Percentiles rank a stretch among this genome's conserved stretches.
phyloP scores from a whole-genome alignment of 2,329 filamentous ascomycete species.

The Hymenoscyphus fraxineus region DNA sequence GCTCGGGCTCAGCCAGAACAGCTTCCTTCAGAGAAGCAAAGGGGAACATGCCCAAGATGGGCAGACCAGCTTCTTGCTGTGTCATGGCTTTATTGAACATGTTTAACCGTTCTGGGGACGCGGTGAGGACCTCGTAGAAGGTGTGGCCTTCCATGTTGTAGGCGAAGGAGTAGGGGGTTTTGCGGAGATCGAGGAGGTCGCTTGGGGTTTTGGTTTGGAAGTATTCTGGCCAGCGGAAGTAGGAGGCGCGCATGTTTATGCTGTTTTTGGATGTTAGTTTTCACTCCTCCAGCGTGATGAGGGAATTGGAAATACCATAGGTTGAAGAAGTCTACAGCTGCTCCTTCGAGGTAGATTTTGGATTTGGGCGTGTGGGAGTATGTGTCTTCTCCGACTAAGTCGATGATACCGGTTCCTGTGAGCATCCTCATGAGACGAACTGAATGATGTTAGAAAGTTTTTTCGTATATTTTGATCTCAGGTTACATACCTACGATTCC shows the following conservation, averaged over 20 bases:
- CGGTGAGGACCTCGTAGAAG: constrained; percentile 24
- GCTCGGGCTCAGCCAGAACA: constrained; percentile 28
- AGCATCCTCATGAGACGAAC: constrained; percentile 24
- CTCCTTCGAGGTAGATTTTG: constrained; percentile 19
- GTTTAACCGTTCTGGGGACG: constrained; percentile 13
- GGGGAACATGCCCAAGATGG: constrained; percentile 24
- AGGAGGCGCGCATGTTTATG: constrained; percentile 15
- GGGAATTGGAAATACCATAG: constrained; percentile 21
- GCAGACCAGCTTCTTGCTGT: constrained; percentile 17
- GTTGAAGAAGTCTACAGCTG: constrained; percentile 22
- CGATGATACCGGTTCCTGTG: constrained; percentile 18
- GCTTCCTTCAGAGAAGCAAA: constrained; percentile 18
- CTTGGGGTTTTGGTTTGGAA: constrained; percentile 17
- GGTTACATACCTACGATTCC: constrained; percentile 21
- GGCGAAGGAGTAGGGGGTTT: constrained; percentile 22
- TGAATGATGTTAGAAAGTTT: constrained; percentile 2
- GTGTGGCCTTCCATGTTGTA: constrained; percentile 21
- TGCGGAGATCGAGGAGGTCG: constrained; percentile 20
- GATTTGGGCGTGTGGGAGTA: constrained; percentile 24
- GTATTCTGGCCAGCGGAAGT: constrained; percentile 17
- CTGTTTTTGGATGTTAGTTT: constrained; percentile 5
- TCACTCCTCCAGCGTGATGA: not conserved
- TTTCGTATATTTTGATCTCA: not conserved
- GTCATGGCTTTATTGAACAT: constrained; percentile 25
- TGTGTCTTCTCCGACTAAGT: constrained; percentile 18